Base-by-base conservation (phyloP, 2,329 filamentous ascomycete species). In the Didymellaceae sp. region DNA sequence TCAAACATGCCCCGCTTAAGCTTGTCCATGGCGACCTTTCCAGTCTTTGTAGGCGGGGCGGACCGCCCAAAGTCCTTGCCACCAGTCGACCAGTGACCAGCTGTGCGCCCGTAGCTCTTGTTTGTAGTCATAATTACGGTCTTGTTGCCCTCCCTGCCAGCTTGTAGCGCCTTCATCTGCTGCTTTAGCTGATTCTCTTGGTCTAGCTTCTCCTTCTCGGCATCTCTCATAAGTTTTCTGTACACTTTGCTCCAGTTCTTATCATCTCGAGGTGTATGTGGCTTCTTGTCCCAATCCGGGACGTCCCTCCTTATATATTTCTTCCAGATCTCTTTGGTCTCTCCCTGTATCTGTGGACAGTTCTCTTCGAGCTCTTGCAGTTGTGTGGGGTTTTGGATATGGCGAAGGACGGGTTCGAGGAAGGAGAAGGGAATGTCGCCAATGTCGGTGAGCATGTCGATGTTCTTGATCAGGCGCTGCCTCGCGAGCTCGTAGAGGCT, bases 221-320 rank as follows among this genome's bases (percentile, higher is more conserved):
- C 70, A 17, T 76, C 72, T 35, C 63, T 69, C 54, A 73, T 69
- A 21, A 79, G 62, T 54, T 77, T 77, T 14, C 67, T 77, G 75
- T 95, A 97, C 11, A 95, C 80, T 46, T 87, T 85, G 68, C 87
- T 85, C 91, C 91, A 97, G 52, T 85, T 85, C 26, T 78, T 78
- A 0, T 87, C 84, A 55, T 90, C 81, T 46, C 62, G 55, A 0
- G 89, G 89, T 18, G 84, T 77, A 59, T 86, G 83, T 20, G 84
- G 82, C 66, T 88, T 85, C 35, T 77, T 75, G 32, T 86, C 78
- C 71, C 85, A 87, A 47, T 83, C 76, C 2, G 86, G 85, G 55
- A 96, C 89, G 63, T 96, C 86, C 38, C 86, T 84, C 42, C 84
- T 82, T 71, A 97, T 94, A 65, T 97, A 83, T 21, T 83, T 82